Percentiles rank a stretch among this genome's conserved stretches.
Conservation (phyloP, 176 grass and related monocot species). For the Ananas comosus region DNA sequence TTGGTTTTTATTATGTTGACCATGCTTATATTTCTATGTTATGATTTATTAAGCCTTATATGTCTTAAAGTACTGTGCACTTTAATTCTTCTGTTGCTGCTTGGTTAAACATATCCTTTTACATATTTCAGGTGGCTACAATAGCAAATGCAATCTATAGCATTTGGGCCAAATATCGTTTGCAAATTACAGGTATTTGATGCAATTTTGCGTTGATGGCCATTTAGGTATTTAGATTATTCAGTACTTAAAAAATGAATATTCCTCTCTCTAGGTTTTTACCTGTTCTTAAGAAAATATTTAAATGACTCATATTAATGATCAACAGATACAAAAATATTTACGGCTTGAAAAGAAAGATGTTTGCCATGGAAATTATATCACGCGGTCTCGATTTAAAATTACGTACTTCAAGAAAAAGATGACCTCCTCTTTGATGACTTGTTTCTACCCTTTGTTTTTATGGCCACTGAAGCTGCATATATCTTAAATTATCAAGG, state of each 20-base stretch:
- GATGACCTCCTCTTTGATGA: not conserved
- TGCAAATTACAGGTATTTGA: slow-evolving; percentile 78
- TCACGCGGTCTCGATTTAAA: too few relatives aligned
- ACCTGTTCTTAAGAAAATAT: not conserved
- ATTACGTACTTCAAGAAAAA: too few relatives aligned
- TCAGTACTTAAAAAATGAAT: not conserved
- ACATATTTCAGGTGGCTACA: slow-evolving; percentile 49
- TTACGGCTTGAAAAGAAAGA: too few relatives aligned
- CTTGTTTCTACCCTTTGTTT: not conserved
- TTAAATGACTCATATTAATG: not conserved
- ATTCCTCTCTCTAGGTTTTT: not conserved
- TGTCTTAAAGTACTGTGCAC: too few relatives aligned
- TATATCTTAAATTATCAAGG: too few relatives aligned
- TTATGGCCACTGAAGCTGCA: too few relatives aligned
- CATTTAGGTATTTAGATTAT: not conserved
- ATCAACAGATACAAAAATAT: not conserved
- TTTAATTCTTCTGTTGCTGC: not conserved
- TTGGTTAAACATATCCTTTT: not conserved
- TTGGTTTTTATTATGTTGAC: not conserved
- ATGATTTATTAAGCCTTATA: not conserved
- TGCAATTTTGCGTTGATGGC: not conserved
- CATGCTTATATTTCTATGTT: not conserved
- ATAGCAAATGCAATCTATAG: slow-evolving; percentile 81
- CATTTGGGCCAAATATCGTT: slow-evolving; percentile 88
- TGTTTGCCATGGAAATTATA: too few relatives aligned